phyloP scores from a whole-genome alignment of 139 green algal species.

The Closterium sp. region DNA sequence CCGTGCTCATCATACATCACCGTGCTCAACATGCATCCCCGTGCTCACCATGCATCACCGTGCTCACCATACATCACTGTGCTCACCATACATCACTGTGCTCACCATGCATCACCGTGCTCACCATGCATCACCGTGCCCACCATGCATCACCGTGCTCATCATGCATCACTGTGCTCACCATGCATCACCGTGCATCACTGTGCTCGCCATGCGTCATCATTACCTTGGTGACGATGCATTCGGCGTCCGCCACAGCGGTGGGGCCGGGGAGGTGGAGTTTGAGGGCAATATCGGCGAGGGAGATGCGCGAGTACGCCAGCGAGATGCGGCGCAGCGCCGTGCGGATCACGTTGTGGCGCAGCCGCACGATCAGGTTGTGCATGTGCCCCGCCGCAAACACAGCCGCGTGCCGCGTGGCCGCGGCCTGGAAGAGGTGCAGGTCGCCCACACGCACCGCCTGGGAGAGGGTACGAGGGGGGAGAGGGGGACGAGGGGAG shows the following conservation, averaged over 20 bases:
- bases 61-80: too few species aligned
- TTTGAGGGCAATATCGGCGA: constrained; percentile 61
- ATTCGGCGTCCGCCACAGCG: constrained; percentile 79
- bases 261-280: constrained; percentile 52
- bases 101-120: too few species aligned
- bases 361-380: constrained; percentile 89
- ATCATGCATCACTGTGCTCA: too few species aligned
- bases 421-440: constrained; percentile 69
- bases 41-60: too few species aligned
- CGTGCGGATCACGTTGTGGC: constrained; percentile 93
- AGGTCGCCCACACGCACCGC: constrained; percentile 85
- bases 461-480: constrained; percentile 6
- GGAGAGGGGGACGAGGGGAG: not conserved
- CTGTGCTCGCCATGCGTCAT: too few species aligned
- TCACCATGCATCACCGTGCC: too few species aligned
- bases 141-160: too few species aligned
- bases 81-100: too few species aligned
- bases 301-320: constrained; percentile 91
- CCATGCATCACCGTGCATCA: too few species aligned
- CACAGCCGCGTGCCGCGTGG: constrained; percentile 58
- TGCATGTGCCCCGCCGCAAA: constrained; percentile 76
- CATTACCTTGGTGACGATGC: constrained; percentile 89
- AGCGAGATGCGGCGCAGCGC: constrained; percentile 88
- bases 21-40: too few species aligned
- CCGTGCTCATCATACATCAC: too few species aligned